These are phyloP conservation scores for Fraxinus anomala DNA, from an alignment of 257 asterid species.

Conservation along the genomic window DNA sequence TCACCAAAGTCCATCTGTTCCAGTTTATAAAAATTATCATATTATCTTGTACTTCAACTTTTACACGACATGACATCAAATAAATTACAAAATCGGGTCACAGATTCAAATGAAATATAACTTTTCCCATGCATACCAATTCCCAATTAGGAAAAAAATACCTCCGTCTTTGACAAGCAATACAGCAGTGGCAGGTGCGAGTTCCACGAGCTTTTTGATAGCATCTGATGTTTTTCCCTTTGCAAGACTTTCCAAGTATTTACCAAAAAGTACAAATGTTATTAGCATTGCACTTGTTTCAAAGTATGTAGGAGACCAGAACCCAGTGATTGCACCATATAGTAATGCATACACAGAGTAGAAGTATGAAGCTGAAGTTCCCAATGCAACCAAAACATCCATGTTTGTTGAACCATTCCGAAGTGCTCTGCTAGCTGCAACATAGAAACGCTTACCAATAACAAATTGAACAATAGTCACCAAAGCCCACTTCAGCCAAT, in stretches of 20 bases:
- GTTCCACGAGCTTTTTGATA: constrained; percentile 92
- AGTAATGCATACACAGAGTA: constrained; percentile 87
- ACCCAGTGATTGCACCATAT: constrained; percentile 90
- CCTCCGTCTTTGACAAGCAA: constrained; percentile 75
- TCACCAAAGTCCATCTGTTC: constrained; percentile 3
- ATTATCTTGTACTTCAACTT: neutral
- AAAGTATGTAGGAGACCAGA: constrained; percentile 89
- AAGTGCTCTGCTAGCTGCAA: constrained; percentile 96
- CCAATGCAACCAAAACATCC: constrained; percentile 96
- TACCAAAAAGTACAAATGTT: constrained; percentile 91
- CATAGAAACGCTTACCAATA: constrained; percentile 92
- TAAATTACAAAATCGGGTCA: no score
- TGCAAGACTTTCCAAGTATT: constrained; percentile 89
- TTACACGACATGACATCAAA: no score
- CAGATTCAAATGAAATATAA: neutral
- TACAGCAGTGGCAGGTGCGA: constrained; percentile 84
- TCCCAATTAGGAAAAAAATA: constrained; percentile 23
- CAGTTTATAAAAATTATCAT: constrained; percentile 17
- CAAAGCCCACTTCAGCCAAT: constrained; percentile 93
- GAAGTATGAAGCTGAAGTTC: constrained; percentile 94
- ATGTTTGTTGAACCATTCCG: constrained; percentile 93
- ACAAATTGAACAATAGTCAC: constrained; percentile 86
- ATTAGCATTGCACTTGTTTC: constrained; percentile 98
- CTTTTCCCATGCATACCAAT: neutral
- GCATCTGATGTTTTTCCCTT: constrained; percentile 98